Evolutionary conservation across 1,139 yeast species (phyloP).

Genomic region (Citeromyces siamensis): DNA sequence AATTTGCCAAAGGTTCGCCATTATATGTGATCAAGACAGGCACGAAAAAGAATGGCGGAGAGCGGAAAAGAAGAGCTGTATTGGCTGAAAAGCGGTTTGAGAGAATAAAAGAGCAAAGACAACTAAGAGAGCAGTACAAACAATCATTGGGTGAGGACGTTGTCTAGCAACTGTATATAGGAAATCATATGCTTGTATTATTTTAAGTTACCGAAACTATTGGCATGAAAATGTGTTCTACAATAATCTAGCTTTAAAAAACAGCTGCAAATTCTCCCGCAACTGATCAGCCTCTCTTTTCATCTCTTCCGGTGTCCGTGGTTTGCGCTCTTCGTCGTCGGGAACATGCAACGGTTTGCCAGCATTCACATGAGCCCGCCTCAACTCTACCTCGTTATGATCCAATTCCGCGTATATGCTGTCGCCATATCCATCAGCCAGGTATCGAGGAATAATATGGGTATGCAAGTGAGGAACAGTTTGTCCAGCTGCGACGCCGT

Average conservation of each 20-base stretch:
- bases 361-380: conserved; percentile 15
- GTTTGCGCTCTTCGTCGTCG: conserved; percentile 33
- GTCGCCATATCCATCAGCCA: conserved; percentile 57
- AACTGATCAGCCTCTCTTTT: conserved; percentile 46
- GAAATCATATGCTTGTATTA: too few relatives aligned
- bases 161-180: conserved; percentile 2
- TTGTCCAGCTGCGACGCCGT: conserved; percentile 94
- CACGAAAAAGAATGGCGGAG: conserved; percentile 82
- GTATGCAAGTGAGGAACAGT: conserved; percentile 90
- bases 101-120: conserved; percentile 14
- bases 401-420: conserved; percentile 55
- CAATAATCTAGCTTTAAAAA: too few relatives aligned
- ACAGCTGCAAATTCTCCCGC: conserved; percentile 26
- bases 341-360: conserved; percentile 19
- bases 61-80: conserved; percentile 62
- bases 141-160: not conserved
- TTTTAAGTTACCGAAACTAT: too few relatives aligned
- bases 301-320: conserved; percentile 53
- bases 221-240: too few relatives aligned
- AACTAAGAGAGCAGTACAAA: conserved; percentile 6
- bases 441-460: conserved; percentile 76
- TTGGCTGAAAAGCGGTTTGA: conserved; percentile 61
- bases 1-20: conserved; percentile 42
- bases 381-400: conserved; percentile 27
- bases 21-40: conserved; percentile 52